Evolutionary conservation across 441 rosid genomes (phyloP).

Genomic region (Erysimum cheiri): DNA sequence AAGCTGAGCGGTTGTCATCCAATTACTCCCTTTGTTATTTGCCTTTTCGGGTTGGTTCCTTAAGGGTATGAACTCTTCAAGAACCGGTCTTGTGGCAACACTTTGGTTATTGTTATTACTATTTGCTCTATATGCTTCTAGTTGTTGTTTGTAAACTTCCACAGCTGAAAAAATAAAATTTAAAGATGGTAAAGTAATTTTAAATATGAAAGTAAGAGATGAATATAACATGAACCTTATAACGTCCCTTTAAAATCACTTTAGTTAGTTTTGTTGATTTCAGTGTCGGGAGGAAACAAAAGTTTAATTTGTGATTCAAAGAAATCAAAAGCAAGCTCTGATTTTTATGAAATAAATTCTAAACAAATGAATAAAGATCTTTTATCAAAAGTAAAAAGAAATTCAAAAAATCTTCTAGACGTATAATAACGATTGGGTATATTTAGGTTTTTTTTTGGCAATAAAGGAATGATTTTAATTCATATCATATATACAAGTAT

Average conservation of each 20-base stretch:
- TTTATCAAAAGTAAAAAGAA: conserved; percentile 30
- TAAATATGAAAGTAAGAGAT: conserved; percentile 20
- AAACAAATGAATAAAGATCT: conserved; percentile 43
- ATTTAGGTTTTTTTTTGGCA: conserved; percentile 12
- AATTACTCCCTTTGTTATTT: conserved; percentile 58
- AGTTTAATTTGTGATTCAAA: conserved; percentile 40
- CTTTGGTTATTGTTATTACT: conserved; percentile 49
- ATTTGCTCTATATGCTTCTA: conserved; percentile 66
- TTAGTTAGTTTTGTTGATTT: conserved; percentile 44
- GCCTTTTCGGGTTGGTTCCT: conserved; percentile 59
- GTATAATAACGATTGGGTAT: conserved; percentile 9
- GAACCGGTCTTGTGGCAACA: conserved; percentile 59
- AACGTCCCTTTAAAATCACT: conserved; percentile 30
- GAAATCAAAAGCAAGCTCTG: conserved; percentile 56
- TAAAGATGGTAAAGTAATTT: conserved; percentile 5
- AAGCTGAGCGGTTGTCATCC: conserved; percentile 96
- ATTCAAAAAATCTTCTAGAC: conserved; percentile 31
- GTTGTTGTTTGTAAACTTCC: conserved; percentile 84
- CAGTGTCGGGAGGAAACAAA: conserved; percentile 47
- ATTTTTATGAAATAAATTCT: conserved; percentile 59
- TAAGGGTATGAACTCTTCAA: conserved; percentile 97
- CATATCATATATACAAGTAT: conserved; percentile 1
- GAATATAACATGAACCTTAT: conserved; percentile 33
- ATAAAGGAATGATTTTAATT: not conserved
- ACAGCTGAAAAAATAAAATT: conserved; percentile 58